phyloP scores from a whole-genome alignment of 1,284 basidiomycete genomes.

The Ustilago cynodontis region DNA sequence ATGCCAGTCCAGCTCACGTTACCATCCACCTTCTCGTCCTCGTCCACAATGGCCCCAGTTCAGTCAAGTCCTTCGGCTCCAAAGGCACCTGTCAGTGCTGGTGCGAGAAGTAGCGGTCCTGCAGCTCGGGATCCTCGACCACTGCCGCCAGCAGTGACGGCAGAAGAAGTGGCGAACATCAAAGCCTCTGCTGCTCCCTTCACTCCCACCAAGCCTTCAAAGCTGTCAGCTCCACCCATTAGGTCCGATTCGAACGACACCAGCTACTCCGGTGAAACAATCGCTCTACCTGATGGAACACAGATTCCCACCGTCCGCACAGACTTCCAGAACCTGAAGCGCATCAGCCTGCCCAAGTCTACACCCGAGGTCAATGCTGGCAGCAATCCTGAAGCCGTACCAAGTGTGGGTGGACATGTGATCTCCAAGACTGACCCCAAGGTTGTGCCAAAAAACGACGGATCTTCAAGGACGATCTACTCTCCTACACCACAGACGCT shows the following conservation, averaged over 20 bases:
- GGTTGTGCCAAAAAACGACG: conserved; percentile 37
- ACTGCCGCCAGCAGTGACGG: neutral
- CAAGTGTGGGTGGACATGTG: conserved; percentile 43
- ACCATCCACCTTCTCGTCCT: conserved; percentile 26
- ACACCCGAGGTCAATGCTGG: neutral
- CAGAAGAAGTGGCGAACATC: conserved; percentile 32
- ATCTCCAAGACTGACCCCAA: conserved; percentile 23
- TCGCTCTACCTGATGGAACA: conserved; percentile 36
- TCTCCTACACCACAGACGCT: conserved; percentile 53
- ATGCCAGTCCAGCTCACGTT: conserved; percentile 41
- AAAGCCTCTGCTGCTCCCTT: conserved; percentile 39
- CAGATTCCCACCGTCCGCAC: conserved; percentile 47
- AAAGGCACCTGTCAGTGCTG: neutral
- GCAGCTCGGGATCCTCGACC: neutral
- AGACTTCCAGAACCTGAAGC: conserved; percentile 55
- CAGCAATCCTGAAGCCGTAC: neutral
- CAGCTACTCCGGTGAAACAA: conserved; percentile 24
- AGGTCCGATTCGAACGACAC: conserved; percentile 40
- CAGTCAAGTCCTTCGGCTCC: neutral
- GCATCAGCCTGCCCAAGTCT: conserved; percentile 32
- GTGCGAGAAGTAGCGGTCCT: neutral
- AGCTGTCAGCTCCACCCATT: conserved; percentile 35
- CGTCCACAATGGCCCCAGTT: conserved; percentile 10
- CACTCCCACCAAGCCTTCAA: conserved; percentile 25
- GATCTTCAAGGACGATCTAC: conserved; percentile 45